Evolutionary conservation across 345 rosid genomes (phyloP).

Genomic region (Rhizophora apiculata): DNA sequence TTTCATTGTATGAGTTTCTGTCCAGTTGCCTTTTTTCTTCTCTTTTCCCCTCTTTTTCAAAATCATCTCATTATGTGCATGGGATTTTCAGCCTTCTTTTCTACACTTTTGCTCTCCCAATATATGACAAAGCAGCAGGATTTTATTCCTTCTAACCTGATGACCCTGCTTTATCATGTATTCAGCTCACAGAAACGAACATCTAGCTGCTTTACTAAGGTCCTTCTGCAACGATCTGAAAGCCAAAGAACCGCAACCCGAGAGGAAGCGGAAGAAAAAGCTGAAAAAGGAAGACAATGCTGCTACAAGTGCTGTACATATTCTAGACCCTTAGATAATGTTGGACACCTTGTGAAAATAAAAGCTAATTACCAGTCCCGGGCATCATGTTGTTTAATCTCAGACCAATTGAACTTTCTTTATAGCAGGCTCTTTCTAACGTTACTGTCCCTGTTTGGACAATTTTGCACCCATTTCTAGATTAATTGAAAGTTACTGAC

Average conservation of each 20-base stretch:
- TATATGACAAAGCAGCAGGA: too few species aligned
- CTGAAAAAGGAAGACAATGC: conserved; percentile 47
- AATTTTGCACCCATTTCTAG: too few species aligned
- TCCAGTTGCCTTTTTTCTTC: neutral
- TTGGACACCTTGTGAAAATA: neutral
- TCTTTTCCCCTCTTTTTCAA: neutral
- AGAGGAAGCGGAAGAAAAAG: conserved; percentile 66
- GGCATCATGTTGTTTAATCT: too few species aligned
- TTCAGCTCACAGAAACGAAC: conserved; percentile 89
- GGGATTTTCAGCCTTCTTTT: too few species aligned
- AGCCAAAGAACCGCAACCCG: conserved; percentile 67
- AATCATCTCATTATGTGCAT: neutral
- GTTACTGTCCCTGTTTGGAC: too few species aligned
- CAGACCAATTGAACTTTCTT: too few species aligned
- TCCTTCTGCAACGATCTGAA: conserved; percentile 57
- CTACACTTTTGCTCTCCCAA: too few species aligned
- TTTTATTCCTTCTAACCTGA: too few species aligned
- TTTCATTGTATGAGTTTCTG: too few species aligned
- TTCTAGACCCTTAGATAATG: conserved; percentile 2
- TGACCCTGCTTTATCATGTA: conserved; percentile 2
- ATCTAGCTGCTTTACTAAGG: conserved; percentile 52
- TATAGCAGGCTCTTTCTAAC: too few species aligned
- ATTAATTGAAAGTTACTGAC: too few species aligned
- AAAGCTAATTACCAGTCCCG: neutral
- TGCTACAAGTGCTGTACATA: conserved; percentile 10